These are phyloP conservation scores for Heracleum sosnowskyi DNA, from an alignment of 129 eudicot genomes.

Conservation along the genomic window DNA sequence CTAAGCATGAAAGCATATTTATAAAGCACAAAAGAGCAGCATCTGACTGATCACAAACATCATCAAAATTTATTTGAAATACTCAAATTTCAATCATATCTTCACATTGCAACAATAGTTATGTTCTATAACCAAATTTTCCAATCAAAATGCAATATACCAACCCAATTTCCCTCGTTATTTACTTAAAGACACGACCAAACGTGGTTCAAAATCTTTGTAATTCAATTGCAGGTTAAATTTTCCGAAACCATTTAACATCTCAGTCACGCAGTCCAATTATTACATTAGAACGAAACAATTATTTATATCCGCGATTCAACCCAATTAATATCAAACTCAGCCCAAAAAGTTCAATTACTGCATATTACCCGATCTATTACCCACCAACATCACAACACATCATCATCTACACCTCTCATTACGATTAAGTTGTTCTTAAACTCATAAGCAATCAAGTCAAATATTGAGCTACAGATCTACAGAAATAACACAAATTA, in stretches of 20 bases:
- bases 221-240: background rate
- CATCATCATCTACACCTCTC: no score
- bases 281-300: background rate
- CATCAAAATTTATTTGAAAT: background rate
- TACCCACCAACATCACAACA: background rate
- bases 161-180: background rate
- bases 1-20: background rate
- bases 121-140: background rate
- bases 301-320: background rate
- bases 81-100: background rate
- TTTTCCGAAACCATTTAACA: no score
- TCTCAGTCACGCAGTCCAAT: background rate
- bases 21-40: background rate
- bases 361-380: background rate
- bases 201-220: background rate
- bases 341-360: background rate
- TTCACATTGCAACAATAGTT: background rate
- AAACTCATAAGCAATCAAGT: background rate
- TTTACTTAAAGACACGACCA: no score
- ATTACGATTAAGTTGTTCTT: background rate
- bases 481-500: background rate
- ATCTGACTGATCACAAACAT: background rate
- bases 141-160: background rate
- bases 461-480: background rate
- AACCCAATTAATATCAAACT: background rate